Base-by-base conservation (phyloP, 2,329 filamentous ascomycete species). In the Talaromyces verruculosus region DNA sequence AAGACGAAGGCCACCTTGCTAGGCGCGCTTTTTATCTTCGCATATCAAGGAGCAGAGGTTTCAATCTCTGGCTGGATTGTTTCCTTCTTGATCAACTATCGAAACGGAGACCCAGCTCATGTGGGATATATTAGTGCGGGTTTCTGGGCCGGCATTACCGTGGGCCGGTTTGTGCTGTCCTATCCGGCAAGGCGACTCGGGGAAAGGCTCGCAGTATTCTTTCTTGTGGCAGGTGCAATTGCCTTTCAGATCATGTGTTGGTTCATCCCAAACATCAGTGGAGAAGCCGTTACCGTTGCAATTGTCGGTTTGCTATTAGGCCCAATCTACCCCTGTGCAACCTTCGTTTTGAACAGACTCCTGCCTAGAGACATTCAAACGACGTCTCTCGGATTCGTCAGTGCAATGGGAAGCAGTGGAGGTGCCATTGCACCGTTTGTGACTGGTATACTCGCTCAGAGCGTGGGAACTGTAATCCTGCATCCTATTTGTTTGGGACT, bases 51-150 rank as follows among this genome's bases (percentile, higher is more conserved):
- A 39, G 89, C 90, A 41, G 92, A 96, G 77, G 91, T 96, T 17
- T 89, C 88, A 15, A 91, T 94, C 69, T 91, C 89, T 0, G 91
- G 92, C 63, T 96, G 92, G 92, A 89, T 94, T 59, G 92, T 94
- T 68, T 92, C 90, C 2, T 96, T 93, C 80, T 81, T 96, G 45
- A 92, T 95, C 76, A 84, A 85, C 60, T 85, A 88, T 68, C 88
- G 91, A 43, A 81, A 87, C 65, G 91, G 91, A 15, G 84, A 90
- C 70, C 90, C 91, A 6, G 82, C 84, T 0, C 82, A 84, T 3
- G 90, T 95, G 19, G 92, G 92, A 41, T 95, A 95, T 75, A 90
- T 95, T 25, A 92, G 90, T 1, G 84, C 91, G 1, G 85, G 85
- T 5, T 88, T 88, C 74, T 88, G 85, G 85, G 85, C 81, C 45